phyloP scores from a whole-genome alignment of 345 rosid genomes.

The Eucalyptus melliodora region DNA sequence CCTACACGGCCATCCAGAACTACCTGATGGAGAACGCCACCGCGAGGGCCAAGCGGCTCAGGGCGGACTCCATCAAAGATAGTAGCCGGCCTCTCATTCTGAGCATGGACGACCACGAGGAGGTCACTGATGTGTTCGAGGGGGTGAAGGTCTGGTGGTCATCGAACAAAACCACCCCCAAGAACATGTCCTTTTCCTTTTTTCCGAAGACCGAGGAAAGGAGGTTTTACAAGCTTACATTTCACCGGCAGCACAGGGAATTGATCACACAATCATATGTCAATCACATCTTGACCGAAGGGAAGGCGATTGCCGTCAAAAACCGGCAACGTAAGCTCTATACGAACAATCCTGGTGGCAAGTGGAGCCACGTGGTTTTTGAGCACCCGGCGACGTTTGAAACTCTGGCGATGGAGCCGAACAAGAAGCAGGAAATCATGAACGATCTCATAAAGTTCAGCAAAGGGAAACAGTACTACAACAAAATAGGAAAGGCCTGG shows the following conservation, averaged over 20 bases:
- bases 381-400: constrained; percentile 11
- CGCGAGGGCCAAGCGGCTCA: not conserved
- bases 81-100: not conserved
- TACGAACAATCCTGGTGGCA: not conserved
- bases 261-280: not conserved
- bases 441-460: not conserved
- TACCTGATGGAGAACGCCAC: not conserved
- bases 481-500: constrained; percentile 2
- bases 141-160: constrained; percentile 1
- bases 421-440: not conserved
- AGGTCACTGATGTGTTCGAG: not conserved
- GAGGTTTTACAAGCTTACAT: not conserved
- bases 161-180: not conserved
- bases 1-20: not conserved
- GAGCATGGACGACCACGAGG: constrained; percentile 5
- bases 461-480: constrained; percentile 1
- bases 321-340: not conserved
- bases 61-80: not conserved
- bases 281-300: not conserved
- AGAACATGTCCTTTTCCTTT: not conserved
- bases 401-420: constrained; percentile 2
- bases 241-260: not conserved
- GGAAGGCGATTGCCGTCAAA: not conserved
- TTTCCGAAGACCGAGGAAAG: not conserved
- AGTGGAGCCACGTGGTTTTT: constrained; percentile 5